Base-by-base conservation (phyloP, 495 filamentous ascomycete species). In the Melanomma pulvis-pyrius region DNA sequence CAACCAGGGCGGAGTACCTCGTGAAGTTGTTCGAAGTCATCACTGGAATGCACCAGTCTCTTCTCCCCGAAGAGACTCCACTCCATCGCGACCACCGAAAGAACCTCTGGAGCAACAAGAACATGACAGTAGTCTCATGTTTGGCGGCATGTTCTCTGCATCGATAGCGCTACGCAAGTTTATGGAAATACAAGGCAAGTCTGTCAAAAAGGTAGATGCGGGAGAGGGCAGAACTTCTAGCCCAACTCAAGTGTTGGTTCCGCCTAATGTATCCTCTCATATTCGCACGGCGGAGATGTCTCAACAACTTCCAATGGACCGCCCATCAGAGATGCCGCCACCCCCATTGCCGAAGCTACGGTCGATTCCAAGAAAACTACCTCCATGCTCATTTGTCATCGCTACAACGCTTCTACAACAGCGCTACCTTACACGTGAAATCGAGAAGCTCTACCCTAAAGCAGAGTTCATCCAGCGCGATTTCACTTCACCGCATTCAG, bases 401-500 rank as follows among this genome's bases (percentile, higher is more conserved):
- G 84, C 86, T 2, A 82, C 86, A 4, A 72, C 77, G 6, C 71
- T 76, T 11, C 73, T 87, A 17, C 70, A 73, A 7, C 72, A 81
- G 34, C 74, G 82, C 28, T 21, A 47, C 3, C 73, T 90, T 4
- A 74, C 78, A 1, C 76, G 75, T 7, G 70, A 75, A 0, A 76
- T 92, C 2, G 73, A 84, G 59, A 61, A 75, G 1, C 63, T 82
- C 1, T 82, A 85, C 64, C 84, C 87, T 0, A 71, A 64, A 0
- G 80, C 84, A 7, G 75, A 77, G 13, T 75, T 90, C 29, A 82
- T 90, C 48, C 83, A 86, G 65, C 83, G 90, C 25, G 83, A 88
- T 67, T 84, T 84, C 57, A 68, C 73, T 19, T 73, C 17, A 65
- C 74, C 32, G 52, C 63, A 21, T 77, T 77, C 11, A 72, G 78